Conservation (phyloP, 345 rosid genomes). For the Angophora floribunda region DNA sequence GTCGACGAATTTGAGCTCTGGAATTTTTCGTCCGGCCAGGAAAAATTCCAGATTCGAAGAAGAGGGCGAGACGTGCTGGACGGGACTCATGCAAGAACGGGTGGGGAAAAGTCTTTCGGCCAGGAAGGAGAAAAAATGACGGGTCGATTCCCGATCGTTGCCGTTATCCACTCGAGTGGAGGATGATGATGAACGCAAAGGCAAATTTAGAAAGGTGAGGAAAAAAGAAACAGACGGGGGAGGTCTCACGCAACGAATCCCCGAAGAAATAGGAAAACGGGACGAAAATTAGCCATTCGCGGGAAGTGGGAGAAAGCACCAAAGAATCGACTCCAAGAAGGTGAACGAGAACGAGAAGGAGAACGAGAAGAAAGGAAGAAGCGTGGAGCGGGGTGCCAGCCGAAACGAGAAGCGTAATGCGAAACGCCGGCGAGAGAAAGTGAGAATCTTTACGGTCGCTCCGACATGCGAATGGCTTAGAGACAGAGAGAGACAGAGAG, state of each 20-base stretch:
- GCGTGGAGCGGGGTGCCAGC: not conserved
- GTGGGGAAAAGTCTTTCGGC: not conserved
- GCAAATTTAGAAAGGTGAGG: not conserved
- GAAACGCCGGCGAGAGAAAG: not conserved
- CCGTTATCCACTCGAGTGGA: not conserved
- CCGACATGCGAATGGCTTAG: not conserved
- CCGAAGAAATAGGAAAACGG: not conserved
- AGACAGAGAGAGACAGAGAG: not conserved
- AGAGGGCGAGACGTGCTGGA: not conserved
- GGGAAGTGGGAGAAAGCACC: not conserved
- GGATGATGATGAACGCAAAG: not conserved
- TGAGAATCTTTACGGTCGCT: not conserved
- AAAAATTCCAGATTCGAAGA: not conserved
- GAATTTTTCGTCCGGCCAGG: not conserved
- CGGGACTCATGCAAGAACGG: not conserved
- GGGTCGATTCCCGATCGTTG: not conserved
- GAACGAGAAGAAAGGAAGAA: not conserved
- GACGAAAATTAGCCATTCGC: not conserved
- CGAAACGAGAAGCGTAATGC: not conserved
- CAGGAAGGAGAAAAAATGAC: not conserved
- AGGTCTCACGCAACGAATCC: not conserved
- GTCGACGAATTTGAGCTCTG: not conserved
- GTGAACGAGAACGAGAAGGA: not conserved
- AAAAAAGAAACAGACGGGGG: not conserved
- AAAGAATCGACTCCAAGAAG: not conserved